Percentiles rank a stretch among this genome's conserved stretches.
Evolutionary conservation across 2,329 filamentous ascomycete genomes (phyloP).

Genomic region (Tolypocladium amazonense): DNA sequence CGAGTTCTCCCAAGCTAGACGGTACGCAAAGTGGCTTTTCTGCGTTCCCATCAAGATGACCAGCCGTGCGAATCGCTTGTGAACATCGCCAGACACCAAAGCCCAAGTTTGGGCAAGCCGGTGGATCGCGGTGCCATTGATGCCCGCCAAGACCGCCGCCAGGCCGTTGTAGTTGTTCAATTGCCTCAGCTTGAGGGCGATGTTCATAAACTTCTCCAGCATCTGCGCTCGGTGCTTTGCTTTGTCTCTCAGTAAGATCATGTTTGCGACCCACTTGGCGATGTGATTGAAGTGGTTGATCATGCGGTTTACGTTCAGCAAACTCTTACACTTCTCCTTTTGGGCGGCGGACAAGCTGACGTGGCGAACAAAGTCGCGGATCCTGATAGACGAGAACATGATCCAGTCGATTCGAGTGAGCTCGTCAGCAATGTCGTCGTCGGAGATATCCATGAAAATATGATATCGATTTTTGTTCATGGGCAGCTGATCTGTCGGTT

Average conservation of each 20-base stretch:
- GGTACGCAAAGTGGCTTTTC: constrained; percentile 88
- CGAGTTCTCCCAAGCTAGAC: constrained; percentile 96
- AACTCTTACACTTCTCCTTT: constrained; percentile 63
- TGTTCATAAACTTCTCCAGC: constrained; percentile 90
- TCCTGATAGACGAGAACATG: constrained; percentile 91
- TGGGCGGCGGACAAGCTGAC: constrained; percentile 65
- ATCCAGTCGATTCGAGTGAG: constrained; percentile 96
- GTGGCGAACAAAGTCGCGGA: constrained; percentile 85
- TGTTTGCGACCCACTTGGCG: constrained; percentile 71
- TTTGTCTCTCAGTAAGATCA: constrained; percentile 85
- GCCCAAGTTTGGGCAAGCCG: constrained; percentile 71
- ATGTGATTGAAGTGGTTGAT: constrained; percentile 86
- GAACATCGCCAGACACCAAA: constrained; percentile 58
- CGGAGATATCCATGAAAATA: constrained; percentile 75
- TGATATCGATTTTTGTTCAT: constrained; percentile 84
- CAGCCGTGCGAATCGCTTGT: constrained; percentile 79
- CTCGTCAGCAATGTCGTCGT: constrained; percentile 81
- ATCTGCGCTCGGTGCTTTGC: constrained; percentile 87
- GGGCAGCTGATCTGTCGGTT: constrained; percentile 56
- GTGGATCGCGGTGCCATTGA: constrained; percentile 80
- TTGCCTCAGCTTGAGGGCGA: constrained; percentile 76
- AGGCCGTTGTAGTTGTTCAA: constrained; percentile 96
- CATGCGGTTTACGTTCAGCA: constrained; percentile 88
- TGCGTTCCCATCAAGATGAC: constrained; percentile 88
- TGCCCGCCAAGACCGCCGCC: constrained; percentile 85